A percentile compares a stretch with the other conserved stretches of the same genome.
Conservation (phyloP, 179 eudicot species). For the Kewa caespitosa region DNA sequence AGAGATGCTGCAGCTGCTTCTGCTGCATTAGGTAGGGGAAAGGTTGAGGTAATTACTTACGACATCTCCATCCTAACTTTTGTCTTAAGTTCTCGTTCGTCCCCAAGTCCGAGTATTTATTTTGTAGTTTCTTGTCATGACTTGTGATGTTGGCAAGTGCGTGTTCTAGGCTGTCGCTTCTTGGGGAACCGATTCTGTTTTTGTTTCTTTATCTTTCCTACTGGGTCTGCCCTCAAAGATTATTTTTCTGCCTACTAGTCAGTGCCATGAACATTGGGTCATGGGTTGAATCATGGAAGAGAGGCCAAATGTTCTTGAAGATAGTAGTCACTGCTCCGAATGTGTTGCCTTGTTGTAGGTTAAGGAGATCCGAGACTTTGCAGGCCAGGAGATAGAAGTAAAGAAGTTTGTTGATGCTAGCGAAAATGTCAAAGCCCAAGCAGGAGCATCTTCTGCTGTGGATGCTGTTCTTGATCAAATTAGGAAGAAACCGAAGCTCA, state of each 20-base stretch:
- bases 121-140: neutral
- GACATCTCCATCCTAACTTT: neutral
- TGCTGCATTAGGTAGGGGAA: conserved; percentile 52
- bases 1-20: conserved; percentile 55
- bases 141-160: too few relatives aligned
- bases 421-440: conserved; percentile 54
- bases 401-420: conserved; percentile 71
- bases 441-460: conserved; percentile 62
- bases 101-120: too few relatives aligned
- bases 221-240: neutral
- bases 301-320: neutral
- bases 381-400: conserved; percentile 74
- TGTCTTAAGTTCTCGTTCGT: neutral
- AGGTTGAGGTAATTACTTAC: conserved; percentile 59
- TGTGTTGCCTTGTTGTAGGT: conserved; percentile 40
- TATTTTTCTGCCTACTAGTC: neutral
- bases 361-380: conserved; percentile 83
- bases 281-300: neutral
- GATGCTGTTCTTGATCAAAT: conserved; percentile 92
- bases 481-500: conserved; percentile 82
- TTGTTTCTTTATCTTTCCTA: neutral
- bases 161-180: too few relatives aligned
- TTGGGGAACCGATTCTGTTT: neutral
- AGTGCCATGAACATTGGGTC: neutral
- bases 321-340: neutral